A percentile compares a stretch with the other conserved stretches of the same genome.
Conservation (phyloP, 345 rosid species). For the Lepidium sativum region DNA sequence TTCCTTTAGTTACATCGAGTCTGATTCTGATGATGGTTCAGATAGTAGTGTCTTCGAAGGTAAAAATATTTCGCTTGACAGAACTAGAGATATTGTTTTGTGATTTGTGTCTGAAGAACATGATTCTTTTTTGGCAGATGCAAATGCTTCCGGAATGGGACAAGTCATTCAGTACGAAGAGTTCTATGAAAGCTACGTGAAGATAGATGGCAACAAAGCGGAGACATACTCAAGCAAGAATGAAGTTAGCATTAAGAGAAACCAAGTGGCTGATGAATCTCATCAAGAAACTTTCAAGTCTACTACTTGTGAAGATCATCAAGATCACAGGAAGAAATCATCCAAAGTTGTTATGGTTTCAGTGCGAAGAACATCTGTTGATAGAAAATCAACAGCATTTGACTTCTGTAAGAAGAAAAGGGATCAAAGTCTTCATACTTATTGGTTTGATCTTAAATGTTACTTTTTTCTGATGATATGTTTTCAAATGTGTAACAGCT, state of each 20-base stretch:
- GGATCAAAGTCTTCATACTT: neutral
- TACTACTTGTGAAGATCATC: conserved; percentile 28
- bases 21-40: conserved; percentile 76
- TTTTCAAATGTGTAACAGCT: conserved; percentile 26
- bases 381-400: conserved; percentile 28
- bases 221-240: conserved; percentile 33
- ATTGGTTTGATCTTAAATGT: neutral
- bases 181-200: conserved; percentile 47
- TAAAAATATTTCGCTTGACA: neutral
- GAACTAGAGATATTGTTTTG: neutral
- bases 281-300: conserved; percentile 28
- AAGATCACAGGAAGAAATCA: conserved; percentile 44
- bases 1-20: conserved; percentile 59
- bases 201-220: conserved; percentile 42
- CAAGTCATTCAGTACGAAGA: conserved; percentile 51
- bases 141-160: conserved; percentile 39
- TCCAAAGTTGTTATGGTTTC: conserved; percentile 59
- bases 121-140: conserved; percentile 28
- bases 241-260: conserved; percentile 30
- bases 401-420: conserved; percentile 36
- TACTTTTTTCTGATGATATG: conserved; percentile 1
- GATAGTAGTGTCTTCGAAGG: conserved; percentile 54
- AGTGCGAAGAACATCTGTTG: conserved; percentile 52
- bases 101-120: neutral
- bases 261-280: conserved; percentile 37